Conservation (phyloP, 2,329 filamentous ascomycete species). For the Ceratocystis ficicola region DNA sequence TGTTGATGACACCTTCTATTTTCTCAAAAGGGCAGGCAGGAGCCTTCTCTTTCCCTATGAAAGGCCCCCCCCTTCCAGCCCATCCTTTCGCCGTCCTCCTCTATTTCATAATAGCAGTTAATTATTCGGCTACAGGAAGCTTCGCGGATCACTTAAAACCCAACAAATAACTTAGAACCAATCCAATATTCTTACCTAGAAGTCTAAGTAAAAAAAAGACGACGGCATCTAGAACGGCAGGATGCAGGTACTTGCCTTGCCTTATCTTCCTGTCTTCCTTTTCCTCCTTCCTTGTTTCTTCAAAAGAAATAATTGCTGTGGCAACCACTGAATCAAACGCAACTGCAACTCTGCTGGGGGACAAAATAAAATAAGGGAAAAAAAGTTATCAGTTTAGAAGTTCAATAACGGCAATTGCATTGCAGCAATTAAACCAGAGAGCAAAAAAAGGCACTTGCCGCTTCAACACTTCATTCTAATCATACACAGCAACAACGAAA, state of each 20-base stretch:
- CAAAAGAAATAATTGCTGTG: background rate
- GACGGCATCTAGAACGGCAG: conserved; percentile 5
- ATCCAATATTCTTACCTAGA: too few relatives aligned
- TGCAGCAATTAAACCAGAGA: background rate
- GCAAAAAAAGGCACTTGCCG: background rate
- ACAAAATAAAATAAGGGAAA: background rate
- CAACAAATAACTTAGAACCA: too few relatives aligned
- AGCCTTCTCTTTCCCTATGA: background rate
- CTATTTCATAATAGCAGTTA: too few relatives aligned
- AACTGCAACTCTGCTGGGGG: too few relatives aligned
- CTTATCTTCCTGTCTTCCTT: background rate
- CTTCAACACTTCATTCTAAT: too few relatives aligned
- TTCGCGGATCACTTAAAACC: too few relatives aligned
- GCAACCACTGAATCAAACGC: background rate
- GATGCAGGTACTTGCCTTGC: background rate
- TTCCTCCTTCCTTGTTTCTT: background rate
- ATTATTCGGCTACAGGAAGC: too few relatives aligned
- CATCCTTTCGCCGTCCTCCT: too few relatives aligned
- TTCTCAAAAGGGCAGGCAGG: background rate
- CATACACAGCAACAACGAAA: background rate
- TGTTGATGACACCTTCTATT: background rate
- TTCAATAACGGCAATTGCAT: background rate
- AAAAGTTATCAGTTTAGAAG: background rate
- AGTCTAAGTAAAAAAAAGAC: background rate
- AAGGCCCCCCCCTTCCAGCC: too few relatives aligned